Conservation (phyloP, 768 basidiomycete genomes). For the Mycena galericulata region DNA sequence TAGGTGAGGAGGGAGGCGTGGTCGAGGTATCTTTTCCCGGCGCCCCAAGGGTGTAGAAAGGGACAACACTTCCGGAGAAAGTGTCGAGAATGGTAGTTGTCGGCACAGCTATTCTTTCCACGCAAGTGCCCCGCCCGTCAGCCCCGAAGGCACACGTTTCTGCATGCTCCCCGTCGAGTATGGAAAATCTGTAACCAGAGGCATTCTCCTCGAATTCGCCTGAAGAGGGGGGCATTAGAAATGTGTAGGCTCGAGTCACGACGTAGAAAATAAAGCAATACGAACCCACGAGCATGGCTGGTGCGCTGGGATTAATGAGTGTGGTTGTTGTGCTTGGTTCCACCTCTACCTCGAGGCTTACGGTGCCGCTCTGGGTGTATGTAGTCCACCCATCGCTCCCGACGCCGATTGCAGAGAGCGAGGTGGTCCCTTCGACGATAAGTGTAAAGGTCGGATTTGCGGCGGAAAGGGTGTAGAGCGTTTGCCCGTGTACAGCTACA, state of each 20-base stretch:
- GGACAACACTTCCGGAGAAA: background rate
- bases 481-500: background rate
- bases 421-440: background rate
- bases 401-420: background rate
- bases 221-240: background rate
- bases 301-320: background rate
- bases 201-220: conserved; percentile 2
- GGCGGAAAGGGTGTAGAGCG: background rate
- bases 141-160: conserved; percentile 5
- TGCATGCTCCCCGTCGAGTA: background rate
- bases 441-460: background rate
- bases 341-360: background rate
- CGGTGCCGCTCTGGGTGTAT: background rate
- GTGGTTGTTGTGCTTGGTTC: conserved; percentile 2
- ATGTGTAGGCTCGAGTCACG: background rate
- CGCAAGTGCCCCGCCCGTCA: conserved; percentile 7
- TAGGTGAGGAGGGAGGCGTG: background rate
- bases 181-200: background rate
- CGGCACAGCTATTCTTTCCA: background rate
- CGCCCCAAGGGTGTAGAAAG: background rate
- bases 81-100: background rate
- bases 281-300: background rate
- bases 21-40: background rate
- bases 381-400: conserved; percentile 3
- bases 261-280: background rate